Evolutionary conservation across 2,329 filamentous ascomycete species (phyloP).

Genomic region (Ilyonectria robusta): DNA sequence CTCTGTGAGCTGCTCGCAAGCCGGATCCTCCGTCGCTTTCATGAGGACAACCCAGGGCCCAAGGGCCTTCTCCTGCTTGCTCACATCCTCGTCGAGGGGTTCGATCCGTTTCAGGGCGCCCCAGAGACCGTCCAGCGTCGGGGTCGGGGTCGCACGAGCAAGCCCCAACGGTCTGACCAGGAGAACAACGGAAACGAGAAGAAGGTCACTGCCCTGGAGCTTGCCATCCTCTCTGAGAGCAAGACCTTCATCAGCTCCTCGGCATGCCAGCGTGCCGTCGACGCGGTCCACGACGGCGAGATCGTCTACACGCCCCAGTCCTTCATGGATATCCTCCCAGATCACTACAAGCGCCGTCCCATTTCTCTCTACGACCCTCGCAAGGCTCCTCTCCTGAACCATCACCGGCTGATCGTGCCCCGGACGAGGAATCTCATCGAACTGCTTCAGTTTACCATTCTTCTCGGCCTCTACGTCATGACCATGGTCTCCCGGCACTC

Average conservation of each 20-base stretch:
- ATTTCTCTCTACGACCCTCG: slow-evolving; percentile 79
- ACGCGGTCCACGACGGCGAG: slow-evolving; percentile 77
- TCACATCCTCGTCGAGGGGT: slow-evolving; percentile 78
- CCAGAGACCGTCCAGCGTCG: slow-evolving; percentile 70
- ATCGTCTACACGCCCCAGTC: slow-evolving; percentile 79
- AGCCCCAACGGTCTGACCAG: slow-evolving; percentile 57
- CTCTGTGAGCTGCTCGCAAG: slow-evolving; percentile 79
- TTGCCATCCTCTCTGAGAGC: slow-evolving; percentile 80
- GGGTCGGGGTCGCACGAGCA: slow-evolving; percentile 48
- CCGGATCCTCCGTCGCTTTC: slow-evolving; percentile 75
- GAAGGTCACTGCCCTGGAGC: slow-evolving; percentile 78
- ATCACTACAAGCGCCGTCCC: slow-evolving; percentile 79
- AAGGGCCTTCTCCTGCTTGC: slow-evolving; percentile 75
- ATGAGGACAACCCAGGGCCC: slow-evolving; percentile 76
- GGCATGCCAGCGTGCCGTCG: slow-evolving; percentile 78
- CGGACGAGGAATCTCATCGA: slow-evolving; percentile 77
- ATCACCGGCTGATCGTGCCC: slow-evolving; percentile 80
- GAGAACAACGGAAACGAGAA: slow-evolving; percentile 59
- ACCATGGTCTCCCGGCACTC: slow-evolving; percentile 73
- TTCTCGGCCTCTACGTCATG: slow-evolving; percentile 73
- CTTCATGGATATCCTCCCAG: slow-evolving; percentile 80
- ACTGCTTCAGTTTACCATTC: slow-evolving; percentile 74
- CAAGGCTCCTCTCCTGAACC: slow-evolving; percentile 76
- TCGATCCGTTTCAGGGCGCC: slow-evolving; percentile 80
- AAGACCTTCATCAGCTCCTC: slow-evolving; percentile 77